These are phyloP conservation scores for Apiospora rasikravindrae DNA, from an alignment of 2,329 filamentous ascomycete genomes.

Conservation along the genomic window DNA sequence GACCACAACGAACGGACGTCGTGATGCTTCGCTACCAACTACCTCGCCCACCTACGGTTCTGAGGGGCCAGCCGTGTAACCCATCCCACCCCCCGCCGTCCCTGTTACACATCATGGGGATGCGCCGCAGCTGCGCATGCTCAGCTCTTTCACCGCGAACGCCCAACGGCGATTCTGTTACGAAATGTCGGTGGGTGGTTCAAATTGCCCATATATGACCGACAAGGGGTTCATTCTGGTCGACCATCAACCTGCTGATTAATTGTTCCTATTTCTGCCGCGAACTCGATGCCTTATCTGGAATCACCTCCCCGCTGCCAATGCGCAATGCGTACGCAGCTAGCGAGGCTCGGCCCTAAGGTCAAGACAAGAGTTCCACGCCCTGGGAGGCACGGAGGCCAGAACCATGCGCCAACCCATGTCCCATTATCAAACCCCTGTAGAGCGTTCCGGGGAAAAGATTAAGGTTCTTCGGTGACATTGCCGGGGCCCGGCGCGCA, in stretches of 20 bases:
- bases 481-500: constrained; percentile 9
- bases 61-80: constrained; percentile 1
- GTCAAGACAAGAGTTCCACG: constrained; percentile 2
- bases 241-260: not conserved
- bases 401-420: constrained; percentile 11
- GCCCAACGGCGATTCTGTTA: not conserved
- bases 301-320: constrained; percentile 2
- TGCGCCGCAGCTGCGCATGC: not conserved
- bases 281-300: not conserved
- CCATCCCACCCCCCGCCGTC: not conserved
- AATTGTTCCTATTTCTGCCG: not conserved
- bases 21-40: not conserved
- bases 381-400: not conserved
- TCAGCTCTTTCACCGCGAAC: not conserved
- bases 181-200: not conserved
- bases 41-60: not conserved
- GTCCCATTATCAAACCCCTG: constrained; percentile 12
- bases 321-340: not conserved
- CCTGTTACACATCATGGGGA: not conserved
- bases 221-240: not conserved
- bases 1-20: not conserved
- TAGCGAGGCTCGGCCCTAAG: not conserved
- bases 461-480: constrained; percentile 15
- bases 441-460: constrained; percentile 5
- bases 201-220: not conserved